A percentile compares a stretch with the other conserved stretches of the same genome.
These are phyloP conservation scores for Leishmania tarentolae DNA, from an alignment of 208 protist species.

Conservation along the genomic window DNA sequence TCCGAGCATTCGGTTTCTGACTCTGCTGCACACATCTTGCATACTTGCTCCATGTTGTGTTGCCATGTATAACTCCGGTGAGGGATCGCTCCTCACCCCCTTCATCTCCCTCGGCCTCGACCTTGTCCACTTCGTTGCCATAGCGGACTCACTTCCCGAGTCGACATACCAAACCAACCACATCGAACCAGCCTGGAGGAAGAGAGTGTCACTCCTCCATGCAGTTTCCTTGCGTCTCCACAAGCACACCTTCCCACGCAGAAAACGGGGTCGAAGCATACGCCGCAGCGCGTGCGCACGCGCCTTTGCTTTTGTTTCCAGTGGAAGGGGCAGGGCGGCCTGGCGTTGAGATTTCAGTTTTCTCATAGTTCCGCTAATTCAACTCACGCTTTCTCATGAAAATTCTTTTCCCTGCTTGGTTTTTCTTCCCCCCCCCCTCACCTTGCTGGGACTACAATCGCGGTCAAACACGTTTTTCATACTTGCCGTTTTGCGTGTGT, in stretches of 20 bases:
- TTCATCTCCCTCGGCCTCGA: background rate
- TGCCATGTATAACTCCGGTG: slow-evolving; percentile 6
- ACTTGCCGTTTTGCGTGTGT: background rate
- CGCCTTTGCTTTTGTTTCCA: background rate
- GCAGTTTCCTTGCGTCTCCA: background rate
- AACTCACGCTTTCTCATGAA: background rate
- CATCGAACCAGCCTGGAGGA: background rate
- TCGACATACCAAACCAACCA: background rate
- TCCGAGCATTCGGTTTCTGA: background rate
- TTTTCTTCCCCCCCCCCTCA: background rate
- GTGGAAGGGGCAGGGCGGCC: no score
- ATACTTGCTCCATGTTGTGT: background rate
- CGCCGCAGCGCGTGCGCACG: background rate
- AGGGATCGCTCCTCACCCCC: background rate
- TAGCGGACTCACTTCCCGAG: background rate
- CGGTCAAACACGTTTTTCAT: background rate
- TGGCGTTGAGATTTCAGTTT: background rate
- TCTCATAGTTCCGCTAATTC: background rate
- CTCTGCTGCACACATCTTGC: background rate
- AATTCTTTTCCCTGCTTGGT: background rate
- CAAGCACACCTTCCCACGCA: background rate
- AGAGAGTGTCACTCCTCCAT: background rate
- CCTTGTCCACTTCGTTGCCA: background rate
- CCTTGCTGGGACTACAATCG: background rate
- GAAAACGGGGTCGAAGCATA: background rate